phyloP scores from a whole-genome alignment of 495 filamentous ascomycete species.

The Daldinia bambusicola region DNA sequence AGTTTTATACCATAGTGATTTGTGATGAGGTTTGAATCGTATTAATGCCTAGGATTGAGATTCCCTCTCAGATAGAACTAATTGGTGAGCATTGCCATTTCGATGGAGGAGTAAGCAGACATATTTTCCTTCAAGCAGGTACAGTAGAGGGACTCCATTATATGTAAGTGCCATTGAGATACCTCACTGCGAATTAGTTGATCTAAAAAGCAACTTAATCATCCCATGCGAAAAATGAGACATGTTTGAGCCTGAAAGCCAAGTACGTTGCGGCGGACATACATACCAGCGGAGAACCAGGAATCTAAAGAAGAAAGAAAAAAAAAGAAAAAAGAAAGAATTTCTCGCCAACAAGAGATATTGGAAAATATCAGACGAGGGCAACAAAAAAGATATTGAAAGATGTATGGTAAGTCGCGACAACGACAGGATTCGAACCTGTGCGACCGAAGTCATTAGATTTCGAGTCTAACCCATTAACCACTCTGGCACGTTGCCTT shows the following conservation, averaged over 20 bases:
- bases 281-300: neutral
- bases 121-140: no score
- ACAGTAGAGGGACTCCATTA: neutral
- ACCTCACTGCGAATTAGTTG: neutral
- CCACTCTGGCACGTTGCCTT: constrained; percentile 19
- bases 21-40: neutral
- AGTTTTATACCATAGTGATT: neutral
- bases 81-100: no score
- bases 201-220: neutral
- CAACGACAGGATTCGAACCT: constrained; percentile 15
- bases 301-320: neutral
- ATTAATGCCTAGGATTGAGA: no score
- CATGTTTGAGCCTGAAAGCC: neutral
- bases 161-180: neutral
- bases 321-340: constrained; percentile 4
- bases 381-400: no score
- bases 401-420: constrained; percentile 9
- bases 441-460: constrained; percentile 21
- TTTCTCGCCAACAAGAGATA: no score
- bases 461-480: constrained; percentile 24
- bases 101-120: no score
- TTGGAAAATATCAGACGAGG: no score
- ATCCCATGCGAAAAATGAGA: neutral
- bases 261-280: neutral
- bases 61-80: no score